Conservation (phyloP, 192 early-diverging fungal genomes). For the Coemansia sp. region DNA sequence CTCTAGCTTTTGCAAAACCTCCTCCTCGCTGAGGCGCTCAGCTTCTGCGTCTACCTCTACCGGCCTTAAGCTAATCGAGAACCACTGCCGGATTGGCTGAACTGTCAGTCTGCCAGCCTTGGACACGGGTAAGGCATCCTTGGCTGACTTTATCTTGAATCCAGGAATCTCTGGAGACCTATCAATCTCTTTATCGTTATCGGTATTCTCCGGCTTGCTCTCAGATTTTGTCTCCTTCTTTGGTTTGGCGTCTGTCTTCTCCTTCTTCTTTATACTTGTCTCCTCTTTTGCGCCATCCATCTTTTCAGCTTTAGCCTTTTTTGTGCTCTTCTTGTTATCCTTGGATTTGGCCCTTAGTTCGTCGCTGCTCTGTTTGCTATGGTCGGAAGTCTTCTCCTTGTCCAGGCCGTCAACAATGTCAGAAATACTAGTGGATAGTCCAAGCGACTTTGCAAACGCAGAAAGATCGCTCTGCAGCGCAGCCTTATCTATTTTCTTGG, state of each 20-base stretch:
- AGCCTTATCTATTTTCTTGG: constrained; percentile 16
- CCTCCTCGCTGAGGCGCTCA: constrained; percentile 37
- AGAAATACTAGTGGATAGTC: constrained; percentile 29
- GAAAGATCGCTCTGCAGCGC: constrained; percentile 35
- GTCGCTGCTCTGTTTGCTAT: constrained; percentile 4
- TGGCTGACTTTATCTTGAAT: constrained; percentile 54
- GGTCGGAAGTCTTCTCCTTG: constrained; percentile 18
- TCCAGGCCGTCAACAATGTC: constrained; percentile 31
- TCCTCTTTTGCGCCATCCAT: not conserved
- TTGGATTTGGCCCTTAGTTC: constrained; percentile 4
- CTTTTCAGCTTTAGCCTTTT: constrained; percentile 10
- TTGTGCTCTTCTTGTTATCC: constrained; percentile 9
- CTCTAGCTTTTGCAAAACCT: constrained; percentile 35
- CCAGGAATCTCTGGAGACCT: constrained; percentile 15
- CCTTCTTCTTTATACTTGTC: not conserved
- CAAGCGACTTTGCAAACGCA: constrained; percentile 45
- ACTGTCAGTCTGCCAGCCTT: constrained; percentile 30
- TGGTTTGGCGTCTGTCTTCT: not conserved
- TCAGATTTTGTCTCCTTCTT: constrained; percentile 15
- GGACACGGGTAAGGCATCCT: constrained; percentile 32
- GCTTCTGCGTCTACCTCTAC: constrained; percentile 14
- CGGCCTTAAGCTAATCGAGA: constrained; percentile 16
- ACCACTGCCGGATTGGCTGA: constrained; percentile 42
- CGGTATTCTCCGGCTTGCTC: constrained; percentile 25
- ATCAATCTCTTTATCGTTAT: constrained; percentile 3